A percentile compares a stretch with the other conserved stretches of the same genome.
phyloP scores from a whole-genome alignment of 2,329 filamentous ascomycete species.

The Byssothecium circinans region DNA sequence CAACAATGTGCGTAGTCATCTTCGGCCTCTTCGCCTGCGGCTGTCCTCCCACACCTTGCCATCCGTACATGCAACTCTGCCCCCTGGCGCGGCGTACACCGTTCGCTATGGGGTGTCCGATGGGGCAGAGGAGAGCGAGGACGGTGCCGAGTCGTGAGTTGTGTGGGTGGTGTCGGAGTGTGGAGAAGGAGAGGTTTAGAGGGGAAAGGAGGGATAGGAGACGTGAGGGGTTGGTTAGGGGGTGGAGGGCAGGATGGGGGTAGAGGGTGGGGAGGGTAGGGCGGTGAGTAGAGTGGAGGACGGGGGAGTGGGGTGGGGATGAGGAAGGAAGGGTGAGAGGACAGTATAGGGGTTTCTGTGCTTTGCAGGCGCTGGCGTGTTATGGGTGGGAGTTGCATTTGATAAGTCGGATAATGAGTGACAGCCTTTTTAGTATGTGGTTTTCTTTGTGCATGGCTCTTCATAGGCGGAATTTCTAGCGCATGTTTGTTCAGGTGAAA shows the following conservation, averaged over 20 bases:
- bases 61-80: slow-evolving; percentile 24
- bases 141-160: not conserved
- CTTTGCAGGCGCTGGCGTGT: no score
- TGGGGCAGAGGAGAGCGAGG: slow-evolving; percentile 11
- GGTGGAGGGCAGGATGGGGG: slow-evolving; percentile 8
- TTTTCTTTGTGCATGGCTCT: no score
- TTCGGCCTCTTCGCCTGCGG: slow-evolving; percentile 23
- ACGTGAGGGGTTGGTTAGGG: slow-evolving; percentile 11
- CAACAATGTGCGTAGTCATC: slow-evolving; percentile 27
- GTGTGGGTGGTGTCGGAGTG: slow-evolving; percentile 29
- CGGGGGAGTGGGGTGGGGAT: no score
- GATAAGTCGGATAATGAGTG: no score
- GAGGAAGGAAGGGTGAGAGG: no score
- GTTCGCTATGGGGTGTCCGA: slow-evolving; percentile 17
- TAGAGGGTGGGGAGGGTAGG: not conserved
- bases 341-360: no score
- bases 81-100: not conserved
- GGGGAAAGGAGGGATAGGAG: slow-evolving; percentile 12
- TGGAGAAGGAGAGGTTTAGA: slow-evolving; percentile 8
- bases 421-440: no score
- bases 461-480: no score
- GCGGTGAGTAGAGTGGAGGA: slow-evolving; percentile 2
- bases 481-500: no score
- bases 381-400: no score
- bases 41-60: slow-evolving; percentile 24